Conservation (phyloP, 2,329 filamentous ascomycete species). For the Colletotrichum tofieldiae region DNA sequence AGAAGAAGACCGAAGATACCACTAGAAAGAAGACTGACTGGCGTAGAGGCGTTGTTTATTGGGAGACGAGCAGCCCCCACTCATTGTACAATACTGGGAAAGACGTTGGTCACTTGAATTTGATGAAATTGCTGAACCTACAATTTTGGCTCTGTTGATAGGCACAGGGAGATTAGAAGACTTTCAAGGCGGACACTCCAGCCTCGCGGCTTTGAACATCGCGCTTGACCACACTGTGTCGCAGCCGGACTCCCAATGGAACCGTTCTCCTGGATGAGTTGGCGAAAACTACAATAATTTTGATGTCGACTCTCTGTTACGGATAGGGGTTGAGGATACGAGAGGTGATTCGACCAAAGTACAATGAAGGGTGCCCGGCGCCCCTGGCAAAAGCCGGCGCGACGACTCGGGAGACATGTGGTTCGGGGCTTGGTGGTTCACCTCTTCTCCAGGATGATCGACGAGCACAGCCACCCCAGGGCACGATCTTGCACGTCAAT, state of each 20-base stretch:
- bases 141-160: neutral
- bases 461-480: slow-evolving; percentile 27
- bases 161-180: neutral
- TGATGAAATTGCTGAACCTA: neutral
- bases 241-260: neutral
- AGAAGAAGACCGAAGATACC: slow-evolving; percentile 32
- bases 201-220: neutral
- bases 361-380: neutral
- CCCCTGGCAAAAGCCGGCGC: neutral
- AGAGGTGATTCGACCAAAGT: neutral
- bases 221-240: neutral
- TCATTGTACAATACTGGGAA: slow-evolving; percentile 36
- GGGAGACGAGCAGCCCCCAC: slow-evolving; percentile 22
- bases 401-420: slow-evolving; percentile 5
- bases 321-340: neutral
- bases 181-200: neutral
- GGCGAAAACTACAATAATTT: neutral
- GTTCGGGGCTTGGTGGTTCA: neutral
- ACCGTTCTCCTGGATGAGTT: neutral
- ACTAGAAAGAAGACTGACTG: slow-evolving; percentile 25
- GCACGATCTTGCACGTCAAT: slow-evolving; percentile 29
- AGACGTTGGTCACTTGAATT: neutral
- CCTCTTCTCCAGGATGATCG: slow-evolving; percentile 34
- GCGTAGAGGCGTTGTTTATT: slow-evolving; percentile 30
- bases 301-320: too few species aligned